Evolutionary conservation across 257 asterid species (phyloP), one percentile per base, ranked within the genome.

Genomic region (Hygrophila difformis): DNA sequence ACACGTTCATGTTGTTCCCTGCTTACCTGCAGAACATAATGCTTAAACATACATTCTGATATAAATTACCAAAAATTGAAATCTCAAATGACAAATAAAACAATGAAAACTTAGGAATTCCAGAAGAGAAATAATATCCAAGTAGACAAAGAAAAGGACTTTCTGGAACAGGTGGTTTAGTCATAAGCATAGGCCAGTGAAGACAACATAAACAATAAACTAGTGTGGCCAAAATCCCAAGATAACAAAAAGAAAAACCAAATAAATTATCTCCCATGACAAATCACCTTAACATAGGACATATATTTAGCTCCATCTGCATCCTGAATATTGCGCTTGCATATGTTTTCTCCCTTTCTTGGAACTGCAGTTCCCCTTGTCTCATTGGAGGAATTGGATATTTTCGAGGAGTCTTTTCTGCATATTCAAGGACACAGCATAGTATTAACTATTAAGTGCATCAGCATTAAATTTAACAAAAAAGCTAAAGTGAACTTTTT

Each of bases 271-370:
- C 38, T 44, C 10, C 47, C 46, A 28, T 48, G 56, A 18, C 18
- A 47, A 44, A 31, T 55, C 50, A 89, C 96, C 98, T 89, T 85
- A 64, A 89, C 75, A 53, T 85, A 89, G 43, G 98, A 85, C 98
- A 89, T 89, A 54, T 82, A 82, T 62, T 76, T 78, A 62, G 96
- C 80, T 55, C 93, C 94, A 70, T 79, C 93, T 36, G 55, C 73
- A 43, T 56, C 70, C 66, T 67, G 87, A 62, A 79, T 66, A 72
- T 79, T 79, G 54, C 62, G 64, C 74, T 64, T 74, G 56, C 66
- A 82, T 28, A 71, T 53, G 60, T 70, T 83, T 44, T 78, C 96
- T 33, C 61, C 79, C 39, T 62, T 80, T 50, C 53, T 62, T 39
- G 70, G 56, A 29, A 53, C 59, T 18, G 70, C 64, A 57, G 44